Evolutionary conservation across 768 basidiomycete species (phyloP).

Genomic region (Psilocybe tampanensis): DNA sequence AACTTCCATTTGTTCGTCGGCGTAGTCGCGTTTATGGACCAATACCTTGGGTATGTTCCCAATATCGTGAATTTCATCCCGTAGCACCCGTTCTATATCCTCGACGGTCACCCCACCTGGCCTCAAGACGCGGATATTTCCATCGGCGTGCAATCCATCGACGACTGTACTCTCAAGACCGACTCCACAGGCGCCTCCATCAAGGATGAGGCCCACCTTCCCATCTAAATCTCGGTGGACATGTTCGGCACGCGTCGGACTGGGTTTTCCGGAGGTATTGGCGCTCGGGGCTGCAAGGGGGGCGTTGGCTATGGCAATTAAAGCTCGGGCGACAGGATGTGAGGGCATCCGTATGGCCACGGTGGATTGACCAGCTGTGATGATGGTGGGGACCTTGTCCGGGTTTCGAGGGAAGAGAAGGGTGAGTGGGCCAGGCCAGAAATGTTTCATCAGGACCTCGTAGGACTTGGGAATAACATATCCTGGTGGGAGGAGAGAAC

Average conservation of each 20-base stretch:
- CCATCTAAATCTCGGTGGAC: constrained; percentile 78
- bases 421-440: constrained; percentile 96
- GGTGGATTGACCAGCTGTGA: constrained; percentile 79
- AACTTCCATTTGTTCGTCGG: constrained; percentile 66
- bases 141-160: constrained; percentile 79
- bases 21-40: constrained; percentile 80
- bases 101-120: constrained; percentile 95
- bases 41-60: constrained; percentile 57
- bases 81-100: constrained; percentile 68
- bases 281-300: constrained; percentile 96
- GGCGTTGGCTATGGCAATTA: constrained; percentile 72
- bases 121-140: constrained; percentile 77
- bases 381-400: constrained; percentile 62
- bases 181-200: constrained; percentile 89
- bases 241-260: constrained; percentile 88
- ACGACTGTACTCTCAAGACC: constrained; percentile 97
- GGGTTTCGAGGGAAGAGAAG: constrained; percentile 83
- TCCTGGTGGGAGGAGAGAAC: constrained; percentile 64
- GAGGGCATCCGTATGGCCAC: constrained; percentile 94
- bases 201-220: constrained; percentile 78
- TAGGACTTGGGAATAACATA: constrained; percentile 71
- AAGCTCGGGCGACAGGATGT: constrained; percentile 88
- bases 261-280: constrained; percentile 92
- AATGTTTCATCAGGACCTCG: constrained; percentile 70
- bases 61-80: constrained; percentile 35